phyloP scores from a whole-genome alignment of 345 rosid genomes.

The Citrus australasica region DNA sequence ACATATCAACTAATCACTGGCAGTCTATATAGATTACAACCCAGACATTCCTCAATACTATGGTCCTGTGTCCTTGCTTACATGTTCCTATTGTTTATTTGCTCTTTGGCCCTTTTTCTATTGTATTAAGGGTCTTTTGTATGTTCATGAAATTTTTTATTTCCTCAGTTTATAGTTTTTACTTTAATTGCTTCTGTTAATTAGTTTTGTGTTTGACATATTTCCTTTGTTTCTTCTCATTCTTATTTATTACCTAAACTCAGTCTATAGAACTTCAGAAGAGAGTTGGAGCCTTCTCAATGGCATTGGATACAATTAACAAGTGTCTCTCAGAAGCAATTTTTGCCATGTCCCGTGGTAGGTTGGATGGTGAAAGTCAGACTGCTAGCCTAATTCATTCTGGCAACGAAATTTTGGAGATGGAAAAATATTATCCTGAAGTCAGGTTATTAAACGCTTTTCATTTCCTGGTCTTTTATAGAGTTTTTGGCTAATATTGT shows the following conservation, averaged over 20 bases:
- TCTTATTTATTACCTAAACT: conserved; percentile 7
- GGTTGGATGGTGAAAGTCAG: conserved; percentile 87
- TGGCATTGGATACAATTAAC: conserved; percentile 87
- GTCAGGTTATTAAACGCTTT: conserved; percentile 47
- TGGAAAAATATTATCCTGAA: conserved; percentile 82
- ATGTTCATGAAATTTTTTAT: not conserved
- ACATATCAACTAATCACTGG: not conserved
- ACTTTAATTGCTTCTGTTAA: not conserved
- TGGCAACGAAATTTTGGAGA: conserved; percentile 83
- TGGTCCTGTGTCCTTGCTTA: not conserved
- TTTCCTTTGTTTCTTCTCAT: conserved; percentile 11
- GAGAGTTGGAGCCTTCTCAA: conserved; percentile 87
- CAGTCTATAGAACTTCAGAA: conserved; percentile 86
- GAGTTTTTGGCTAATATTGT: conserved; percentile 5
- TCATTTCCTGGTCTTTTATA: conserved; percentile 5
- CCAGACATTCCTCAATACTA: not conserved
- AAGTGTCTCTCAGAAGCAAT: conserved; percentile 91
- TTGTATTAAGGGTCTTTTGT: not conserved
- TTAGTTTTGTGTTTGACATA: not conserved
- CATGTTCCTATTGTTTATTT: not conserved
- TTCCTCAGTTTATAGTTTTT: not conserved
- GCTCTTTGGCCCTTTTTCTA: not conserved
- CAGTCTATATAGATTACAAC: not conserved
- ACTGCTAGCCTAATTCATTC: conserved; percentile 84
- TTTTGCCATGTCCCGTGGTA: conserved; percentile 78